Evolutionary conservation across 345 rosid species (phyloP), one percentile per base, ranked within the genome.

Genomic region (Punica granatum): DNA sequence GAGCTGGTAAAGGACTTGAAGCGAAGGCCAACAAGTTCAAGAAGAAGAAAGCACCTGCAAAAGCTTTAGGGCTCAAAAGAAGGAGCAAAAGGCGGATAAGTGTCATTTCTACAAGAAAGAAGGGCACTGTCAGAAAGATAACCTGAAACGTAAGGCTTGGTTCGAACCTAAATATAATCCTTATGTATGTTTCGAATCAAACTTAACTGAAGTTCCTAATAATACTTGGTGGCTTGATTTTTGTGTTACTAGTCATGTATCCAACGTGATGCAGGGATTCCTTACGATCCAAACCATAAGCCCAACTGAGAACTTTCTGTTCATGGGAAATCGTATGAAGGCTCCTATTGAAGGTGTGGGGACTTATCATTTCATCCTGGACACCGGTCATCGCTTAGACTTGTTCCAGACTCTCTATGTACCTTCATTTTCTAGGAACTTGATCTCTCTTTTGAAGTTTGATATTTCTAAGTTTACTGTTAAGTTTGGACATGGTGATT

Each of bases 261-360:
- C 46, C 26, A 66, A 65, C 48, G 33, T 2, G 12, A 76, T 73
- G 71, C 15, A 61, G 36, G 66, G 69, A 73, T 76, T 69, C 60
- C 73, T 61, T 76, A 72, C 54, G 9, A 76, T 35, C 71, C 64
- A 25, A 60, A 72, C 15, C 64, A 68, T 59, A 72, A 69, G 61
- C 2, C 64, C 36, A 73, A 66, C 66, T 66, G 49, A 73, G 10
- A 66, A 43, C 7, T 53, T 48, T 49, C 0, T 66, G 19, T 60
- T 66, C 11, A 60, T 58, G 69, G 51, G 67, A 6, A 77, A 77
- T 26, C 3, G 46, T 39, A 48, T 25, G 11, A 69, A 70, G 28
- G 72, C 9, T 51, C 30, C 13, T 13, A 3, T 71, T 67, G 37
- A 67, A 63, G 66, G 31, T 48, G 43, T 71, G 37, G 66, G n/a